phyloP scores from a whole-genome alignment of 139 green algal genomes.

The Ettlia oleoabundans region DNA sequence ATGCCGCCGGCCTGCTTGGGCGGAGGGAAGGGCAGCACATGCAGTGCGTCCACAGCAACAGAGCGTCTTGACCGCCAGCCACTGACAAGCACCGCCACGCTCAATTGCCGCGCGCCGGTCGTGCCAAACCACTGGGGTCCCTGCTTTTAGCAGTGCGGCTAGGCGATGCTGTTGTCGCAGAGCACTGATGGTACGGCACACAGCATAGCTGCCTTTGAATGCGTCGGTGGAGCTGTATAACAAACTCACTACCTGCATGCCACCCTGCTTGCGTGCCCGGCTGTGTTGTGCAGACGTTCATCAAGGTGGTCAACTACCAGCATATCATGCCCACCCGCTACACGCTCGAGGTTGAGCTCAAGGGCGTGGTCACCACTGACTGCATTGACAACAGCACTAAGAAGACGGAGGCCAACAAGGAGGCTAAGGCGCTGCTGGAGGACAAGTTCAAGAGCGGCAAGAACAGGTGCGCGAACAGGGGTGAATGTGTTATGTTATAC shows the following conservation, averaged over 20 bases:
- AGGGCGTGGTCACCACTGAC: slow-evolving; percentile 85
- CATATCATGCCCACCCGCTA: slow-evolving; percentile 99
- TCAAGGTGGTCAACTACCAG: slow-evolving; percentile 99
- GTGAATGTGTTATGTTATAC: too few relatives aligned
- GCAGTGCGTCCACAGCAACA: too few relatives aligned
- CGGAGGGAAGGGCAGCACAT: background rate
- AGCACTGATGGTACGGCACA: too few relatives aligned
- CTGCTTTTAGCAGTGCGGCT: background rate
- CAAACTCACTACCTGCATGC: too few relatives aligned
- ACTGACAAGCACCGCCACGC: too few relatives aligned
- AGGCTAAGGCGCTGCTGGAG: slow-evolving; percentile 94
- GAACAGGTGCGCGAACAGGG: too few relatives aligned
- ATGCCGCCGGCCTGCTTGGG: too few relatives aligned
- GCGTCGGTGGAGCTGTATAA: too few relatives aligned
- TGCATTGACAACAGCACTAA: slow-evolving; percentile 90
- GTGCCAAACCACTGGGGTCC: too few relatives aligned
- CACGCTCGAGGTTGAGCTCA: slow-evolving; percentile 97
- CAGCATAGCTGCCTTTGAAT: too few relatives aligned
- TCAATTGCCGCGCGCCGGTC: too few relatives aligned
- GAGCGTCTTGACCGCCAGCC: too few relatives aligned
- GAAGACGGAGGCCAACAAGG: slow-evolving; percentile 89
- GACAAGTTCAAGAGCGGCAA: slow-evolving; percentile 99
- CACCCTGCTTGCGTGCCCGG: background rate
- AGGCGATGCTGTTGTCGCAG: background rate
- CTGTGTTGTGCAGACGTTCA: slow-evolving; percentile 86